A percentile compares a stretch with the other conserved stretches of the same genome.
phyloP scores from a whole-genome alignment of 148 eudicot species.

The Selenicereus undatus region DNA sequence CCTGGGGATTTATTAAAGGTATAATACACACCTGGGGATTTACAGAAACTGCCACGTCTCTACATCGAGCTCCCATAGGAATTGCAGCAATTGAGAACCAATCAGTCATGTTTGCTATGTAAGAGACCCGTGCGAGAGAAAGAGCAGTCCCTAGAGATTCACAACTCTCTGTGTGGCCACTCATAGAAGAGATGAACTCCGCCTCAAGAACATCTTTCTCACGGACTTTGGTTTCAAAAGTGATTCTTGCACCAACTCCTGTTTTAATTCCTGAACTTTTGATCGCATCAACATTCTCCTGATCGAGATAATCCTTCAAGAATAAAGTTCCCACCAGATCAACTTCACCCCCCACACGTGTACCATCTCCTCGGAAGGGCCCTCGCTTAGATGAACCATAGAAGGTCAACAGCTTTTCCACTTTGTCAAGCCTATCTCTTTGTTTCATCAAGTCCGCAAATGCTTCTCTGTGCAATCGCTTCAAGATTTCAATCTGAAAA shows the following conservation, averaged over 20 bases:
- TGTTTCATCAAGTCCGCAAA: slow-evolving; percentile 96
- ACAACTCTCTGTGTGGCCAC: slow-evolving; percentile 28
- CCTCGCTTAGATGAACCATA: slow-evolving; percentile 56
- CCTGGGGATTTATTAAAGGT: background rate
- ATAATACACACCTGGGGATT: slow-evolving; percentile 43
- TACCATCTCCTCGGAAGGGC: slow-evolving; percentile 68
- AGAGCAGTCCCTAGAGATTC: slow-evolving; percentile 47
- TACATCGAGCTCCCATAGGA: slow-evolving; percentile 83
- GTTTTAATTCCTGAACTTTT: slow-evolving; percentile 57
- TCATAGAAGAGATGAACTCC: slow-evolving; percentile 57
- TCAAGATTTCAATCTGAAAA: slow-evolving; percentile 96
- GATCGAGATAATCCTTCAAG: slow-evolving; percentile 44
- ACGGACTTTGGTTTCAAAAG: slow-evolving; percentile 60
- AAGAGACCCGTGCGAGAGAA: slow-evolving; percentile 70
- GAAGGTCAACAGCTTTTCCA: slow-evolving; percentile 64
- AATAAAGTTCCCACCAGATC: slow-evolving; percentile 54
- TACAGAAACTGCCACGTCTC: slow-evolving; percentile 48
- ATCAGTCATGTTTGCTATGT: slow-evolving; percentile 67
- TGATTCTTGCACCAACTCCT: slow-evolving; percentile 60
- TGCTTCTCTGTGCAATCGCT: slow-evolving; percentile 92
- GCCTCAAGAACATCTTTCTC: slow-evolving; percentile 61
- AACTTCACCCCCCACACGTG: slow-evolving; percentile 73
- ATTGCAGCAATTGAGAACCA: slow-evolving; percentile 68
- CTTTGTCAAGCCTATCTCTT: slow-evolving; percentile 90
- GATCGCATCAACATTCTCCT: slow-evolving; percentile 44